Conservation (phyloP, 2,329 filamentous ascomycete species). For the Aureobasidium sp. region DNA sequence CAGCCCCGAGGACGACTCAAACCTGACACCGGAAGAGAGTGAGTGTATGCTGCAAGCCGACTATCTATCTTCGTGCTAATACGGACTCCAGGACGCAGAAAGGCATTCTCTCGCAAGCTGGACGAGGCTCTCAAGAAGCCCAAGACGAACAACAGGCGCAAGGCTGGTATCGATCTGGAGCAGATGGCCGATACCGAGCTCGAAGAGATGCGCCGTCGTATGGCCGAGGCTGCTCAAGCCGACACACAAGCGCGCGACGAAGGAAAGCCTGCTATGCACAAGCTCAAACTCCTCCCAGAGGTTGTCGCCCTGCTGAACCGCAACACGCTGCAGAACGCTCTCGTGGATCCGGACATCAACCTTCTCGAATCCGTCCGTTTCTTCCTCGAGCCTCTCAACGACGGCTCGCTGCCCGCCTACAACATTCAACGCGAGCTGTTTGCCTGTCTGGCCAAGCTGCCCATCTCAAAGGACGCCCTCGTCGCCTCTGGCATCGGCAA, state of each 20-base stretch:
- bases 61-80: slow-evolving; percentile 14
- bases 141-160: slow-evolving; percentile 63
- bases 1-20: slow-evolving; percentile 64
- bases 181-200: slow-evolving; percentile 85
- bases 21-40: slow-evolving; percentile 76
- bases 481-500: slow-evolving; percentile 91
- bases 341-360: slow-evolving; percentile 91
- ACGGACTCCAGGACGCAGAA: slow-evolving; percentile 51
- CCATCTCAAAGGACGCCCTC: slow-evolving; percentile 83
- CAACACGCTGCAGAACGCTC: slow-evolving; percentile 72
- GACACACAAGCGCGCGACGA: slow-evolving; percentile 76
- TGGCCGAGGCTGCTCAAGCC: slow-evolving; percentile 81
- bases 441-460: slow-evolving; percentile 65
- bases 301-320: slow-evolving; percentile 83
- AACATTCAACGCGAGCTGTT: slow-evolving; percentile 96
- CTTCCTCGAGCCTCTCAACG: slow-evolving; percentile 91
- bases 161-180: slow-evolving; percentile 87
- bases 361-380: slow-evolving; percentile 91
- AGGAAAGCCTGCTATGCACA: slow-evolving; percentile 76
- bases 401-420: slow-evolving; percentile 89
- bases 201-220: slow-evolving; percentile 73
- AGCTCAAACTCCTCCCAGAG: slow-evolving; percentile 86
- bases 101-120: slow-evolving; percentile 78
- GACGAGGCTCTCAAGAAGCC: slow-evolving; percentile 81
- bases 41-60: slow-evolving; percentile 27